Conservation (phyloP, 1,139 yeast species). For the Kurtzmaniella quercitrusa region DNA sequence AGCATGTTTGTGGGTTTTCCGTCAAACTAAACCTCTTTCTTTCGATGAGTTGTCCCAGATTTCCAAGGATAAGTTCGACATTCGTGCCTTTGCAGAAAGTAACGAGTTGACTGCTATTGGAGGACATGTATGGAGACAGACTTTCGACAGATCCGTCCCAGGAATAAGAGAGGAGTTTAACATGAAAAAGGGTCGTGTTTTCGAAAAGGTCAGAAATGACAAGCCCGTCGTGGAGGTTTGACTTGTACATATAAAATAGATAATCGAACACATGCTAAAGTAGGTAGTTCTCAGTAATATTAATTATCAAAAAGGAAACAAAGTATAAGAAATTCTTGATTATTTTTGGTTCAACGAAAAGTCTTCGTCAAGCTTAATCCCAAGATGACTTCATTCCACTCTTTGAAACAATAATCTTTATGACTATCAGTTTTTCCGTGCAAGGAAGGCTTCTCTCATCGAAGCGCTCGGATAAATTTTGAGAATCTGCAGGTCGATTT, state of each 20-base stretch:
- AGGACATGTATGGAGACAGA: conserved; percentile 88
- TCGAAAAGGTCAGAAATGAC: conserved; percentile 47
- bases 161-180: conserved; percentile 68
- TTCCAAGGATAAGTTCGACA: conserved; percentile 50
- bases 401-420: too few species aligned
- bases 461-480: background rate
- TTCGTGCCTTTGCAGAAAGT: conserved; percentile 59
- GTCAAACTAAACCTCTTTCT: conserved; percentile 44
- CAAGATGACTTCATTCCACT: too few species aligned
- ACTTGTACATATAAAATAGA: conserved; percentile 6
- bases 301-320: too few species aligned
- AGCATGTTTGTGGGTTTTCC: conserved; percentile 85
- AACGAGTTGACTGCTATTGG: conserved; percentile 72
- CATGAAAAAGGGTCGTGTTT: conserved; percentile 70
- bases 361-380: too few species aligned
- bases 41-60: conserved; percentile 8
- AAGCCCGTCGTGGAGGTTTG: conserved; percentile 16
- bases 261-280: conserved; percentile 2
- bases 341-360: too few species aligned
- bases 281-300: too few species aligned
- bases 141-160: conserved; percentile 74
- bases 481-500: background rate
- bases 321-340: too few species aligned
- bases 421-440: too few species aligned
- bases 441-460: too few species aligned